Conservation (phyloP, 176 grass and related monocot species). For the Eragrostis curvula region DNA sequence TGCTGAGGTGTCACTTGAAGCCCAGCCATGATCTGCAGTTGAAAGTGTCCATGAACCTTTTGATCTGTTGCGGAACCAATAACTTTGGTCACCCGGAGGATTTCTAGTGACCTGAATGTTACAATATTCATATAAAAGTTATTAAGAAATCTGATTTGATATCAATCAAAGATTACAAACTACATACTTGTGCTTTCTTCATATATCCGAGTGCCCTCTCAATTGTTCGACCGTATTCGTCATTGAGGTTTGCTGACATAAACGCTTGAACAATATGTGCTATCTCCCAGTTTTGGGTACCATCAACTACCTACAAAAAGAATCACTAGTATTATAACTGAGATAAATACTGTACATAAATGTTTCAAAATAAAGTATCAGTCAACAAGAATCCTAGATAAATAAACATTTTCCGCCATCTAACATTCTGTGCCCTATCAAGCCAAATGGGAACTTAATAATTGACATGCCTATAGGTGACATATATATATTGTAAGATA, state of each 20-base stretch:
- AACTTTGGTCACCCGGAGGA: slow-evolving; percentile 31
- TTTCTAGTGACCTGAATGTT: slow-evolving; percentile 28
- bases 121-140: background rate
- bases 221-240: slow-evolving; percentile 45
- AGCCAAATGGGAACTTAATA: too few relatives aligned
- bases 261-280: slow-evolving; percentile 61
- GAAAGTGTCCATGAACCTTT: slow-evolving; percentile 56
- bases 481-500: too few relatives aligned
- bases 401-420: too few relatives aligned
- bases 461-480: too few relatives aligned
- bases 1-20: slow-evolving; percentile 2
- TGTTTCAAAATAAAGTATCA: too few relatives aligned
- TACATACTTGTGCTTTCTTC: slow-evolving; percentile 46
- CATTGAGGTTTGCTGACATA: slow-evolving; percentile 32
- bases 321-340: too few relatives aligned
- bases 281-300: slow-evolving; percentile 63
- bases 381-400: too few relatives aligned
- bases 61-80: slow-evolving; percentile 38
- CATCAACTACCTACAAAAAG: slow-evolving; percentile 52
- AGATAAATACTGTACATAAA: too few relatives aligned
- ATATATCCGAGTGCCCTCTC: slow-evolving; percentile 45
- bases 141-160: background rate
- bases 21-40: slow-evolving; percentile 47
- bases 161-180: background rate
- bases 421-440: too few relatives aligned